Conservation (phyloP, 2,329 filamentous ascomycete genomes). For the Teratosphaeria destructans region DNA sequence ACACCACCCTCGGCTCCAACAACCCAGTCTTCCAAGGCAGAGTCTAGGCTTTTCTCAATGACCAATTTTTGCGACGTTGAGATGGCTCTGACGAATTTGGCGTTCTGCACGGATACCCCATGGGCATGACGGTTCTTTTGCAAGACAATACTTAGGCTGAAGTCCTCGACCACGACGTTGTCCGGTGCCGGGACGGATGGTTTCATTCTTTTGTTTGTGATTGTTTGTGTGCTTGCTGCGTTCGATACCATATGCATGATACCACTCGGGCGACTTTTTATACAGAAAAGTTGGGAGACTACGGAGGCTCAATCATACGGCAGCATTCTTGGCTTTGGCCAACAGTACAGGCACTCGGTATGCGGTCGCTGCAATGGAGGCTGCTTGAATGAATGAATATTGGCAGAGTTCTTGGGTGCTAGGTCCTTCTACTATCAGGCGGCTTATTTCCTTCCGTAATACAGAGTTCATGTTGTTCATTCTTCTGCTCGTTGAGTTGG, state of each 20-base stretch:
- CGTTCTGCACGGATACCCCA: background rate
- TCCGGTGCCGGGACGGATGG: background rate
- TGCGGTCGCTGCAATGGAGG: background rate
- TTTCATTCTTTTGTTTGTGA: background rate
- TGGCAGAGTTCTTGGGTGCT: background rate
- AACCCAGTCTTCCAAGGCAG: constrained; percentile 35
- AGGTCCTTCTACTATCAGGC: background rate
- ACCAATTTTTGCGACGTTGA: background rate
- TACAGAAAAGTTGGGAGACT: background rate
- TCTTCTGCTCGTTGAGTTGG: background rate
- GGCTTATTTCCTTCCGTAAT: constrained; percentile 1
- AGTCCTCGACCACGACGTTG: background rate
- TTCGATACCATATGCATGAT: constrained; percentile 1
- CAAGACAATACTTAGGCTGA: background rate
- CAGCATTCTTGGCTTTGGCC: background rate
- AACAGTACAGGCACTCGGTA: background rate
- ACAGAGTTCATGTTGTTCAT: background rate
- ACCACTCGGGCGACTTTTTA: background rate
- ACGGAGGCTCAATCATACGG: background rate
- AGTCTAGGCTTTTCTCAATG: constrained; percentile 14
- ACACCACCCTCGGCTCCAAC: constrained; percentile 32
- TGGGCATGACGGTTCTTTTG: background rate
- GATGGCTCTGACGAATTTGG: background rate
- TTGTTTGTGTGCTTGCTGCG: background rate
- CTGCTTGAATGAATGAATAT: background rate